Conservation (phyloP, 306 rosid genomes). For the Clitoria ternatea region DNA sequence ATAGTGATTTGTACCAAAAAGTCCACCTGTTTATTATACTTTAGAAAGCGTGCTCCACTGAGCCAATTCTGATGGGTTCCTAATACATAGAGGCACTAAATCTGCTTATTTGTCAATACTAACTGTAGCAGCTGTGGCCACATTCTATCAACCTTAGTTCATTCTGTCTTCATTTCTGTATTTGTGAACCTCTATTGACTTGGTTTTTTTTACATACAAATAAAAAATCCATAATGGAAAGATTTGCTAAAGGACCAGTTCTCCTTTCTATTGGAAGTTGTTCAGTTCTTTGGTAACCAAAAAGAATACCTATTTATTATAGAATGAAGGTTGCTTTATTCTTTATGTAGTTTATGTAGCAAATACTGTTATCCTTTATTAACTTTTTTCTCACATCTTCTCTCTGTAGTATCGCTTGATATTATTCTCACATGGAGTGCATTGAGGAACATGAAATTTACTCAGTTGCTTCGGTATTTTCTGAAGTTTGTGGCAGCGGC, state of each 20-base stretch:
- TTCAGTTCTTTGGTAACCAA: slow-evolving; percentile 7
- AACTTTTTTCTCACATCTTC: slow-evolving; percentile 23
- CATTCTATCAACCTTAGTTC: neutral
- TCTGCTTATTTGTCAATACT: neutral
- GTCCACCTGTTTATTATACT: too few relatives aligned
- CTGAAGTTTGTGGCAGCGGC: slow-evolving; percentile 82
- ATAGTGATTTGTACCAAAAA: too few relatives aligned
- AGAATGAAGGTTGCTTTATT: neutral
- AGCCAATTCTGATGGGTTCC: too few relatives aligned
- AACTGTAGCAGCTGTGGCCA: neutral
- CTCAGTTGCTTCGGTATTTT: slow-evolving; percentile 81
- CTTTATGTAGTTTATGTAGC: neutral
- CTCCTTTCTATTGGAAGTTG: neutral
- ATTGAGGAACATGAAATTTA: slow-evolving; percentile 80
- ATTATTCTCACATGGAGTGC: slow-evolving; percentile 79
- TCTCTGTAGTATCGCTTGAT: slow-evolving; percentile 70
- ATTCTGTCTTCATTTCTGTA: neutral
- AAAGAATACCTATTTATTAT: neutral
- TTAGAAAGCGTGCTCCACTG: too few relatives aligned
- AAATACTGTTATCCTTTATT: neutral
- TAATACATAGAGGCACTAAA: too few relatives aligned
- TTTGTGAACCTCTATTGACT: neutral
- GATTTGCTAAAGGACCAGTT: neutral
- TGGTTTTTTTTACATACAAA: neutral
- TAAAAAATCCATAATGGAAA: neutral